A percentile compares a stretch with the other conserved stretches of the same genome.
Conservation (phyloP, 352 stramenopile species). For the Globisporangium sylvaticum region DNA sequence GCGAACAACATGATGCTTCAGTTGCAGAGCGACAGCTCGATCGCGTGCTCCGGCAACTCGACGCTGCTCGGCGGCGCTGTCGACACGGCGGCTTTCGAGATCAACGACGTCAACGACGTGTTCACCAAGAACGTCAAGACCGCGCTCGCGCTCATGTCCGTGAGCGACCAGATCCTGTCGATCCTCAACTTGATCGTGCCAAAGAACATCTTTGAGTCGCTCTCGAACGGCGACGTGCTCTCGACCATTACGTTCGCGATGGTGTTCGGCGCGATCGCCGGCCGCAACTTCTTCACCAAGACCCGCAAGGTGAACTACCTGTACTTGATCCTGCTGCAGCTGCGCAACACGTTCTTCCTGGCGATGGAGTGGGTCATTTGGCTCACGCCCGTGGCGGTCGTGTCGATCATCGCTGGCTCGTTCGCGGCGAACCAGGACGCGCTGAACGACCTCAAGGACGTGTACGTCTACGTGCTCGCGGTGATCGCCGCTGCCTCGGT, state of each 20-base stretch:
- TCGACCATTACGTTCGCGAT: conserved; percentile 72
- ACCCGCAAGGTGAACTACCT: conserved; percentile 57
- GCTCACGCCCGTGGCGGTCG: conserved; percentile 52
- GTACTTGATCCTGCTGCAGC: conserved; percentile 59
- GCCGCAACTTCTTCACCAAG: conserved; percentile 57
- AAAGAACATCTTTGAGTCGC: conserved; percentile 54
- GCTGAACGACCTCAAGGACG: conserved; percentile 30
- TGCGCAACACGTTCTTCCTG: conserved; percentile 71
- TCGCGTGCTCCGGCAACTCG: conserved; percentile 21
- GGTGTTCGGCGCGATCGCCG: conserved; percentile 53
- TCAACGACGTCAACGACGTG: conserved; percentile 48
- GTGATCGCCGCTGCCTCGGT: conserved; percentile 28
- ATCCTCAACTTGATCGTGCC: conserved; percentile 60
- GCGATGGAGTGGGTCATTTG: conserved; percentile 68
- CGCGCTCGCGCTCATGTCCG: conserved; percentile 37
- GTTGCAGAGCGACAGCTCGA: conserved; percentile 2
- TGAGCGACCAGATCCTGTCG: conserved; percentile 56
- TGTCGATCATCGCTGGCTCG: conserved; percentile 59
- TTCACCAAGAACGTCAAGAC: conserved; percentile 41
- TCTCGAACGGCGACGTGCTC: conserved; percentile 49
- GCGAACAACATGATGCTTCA: conserved; percentile 35
- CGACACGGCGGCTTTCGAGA: conserved; percentile 30
- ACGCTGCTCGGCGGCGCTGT: conserved; percentile 20
- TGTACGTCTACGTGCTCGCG: conserved; percentile 53
- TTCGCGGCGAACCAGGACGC: conserved; percentile 52